Evolutionary conservation across 2,329 filamentous ascomycete genomes (phyloP), one percentile per base, ranked within the genome.

Genomic region (Fusarium acutatum): DNA sequence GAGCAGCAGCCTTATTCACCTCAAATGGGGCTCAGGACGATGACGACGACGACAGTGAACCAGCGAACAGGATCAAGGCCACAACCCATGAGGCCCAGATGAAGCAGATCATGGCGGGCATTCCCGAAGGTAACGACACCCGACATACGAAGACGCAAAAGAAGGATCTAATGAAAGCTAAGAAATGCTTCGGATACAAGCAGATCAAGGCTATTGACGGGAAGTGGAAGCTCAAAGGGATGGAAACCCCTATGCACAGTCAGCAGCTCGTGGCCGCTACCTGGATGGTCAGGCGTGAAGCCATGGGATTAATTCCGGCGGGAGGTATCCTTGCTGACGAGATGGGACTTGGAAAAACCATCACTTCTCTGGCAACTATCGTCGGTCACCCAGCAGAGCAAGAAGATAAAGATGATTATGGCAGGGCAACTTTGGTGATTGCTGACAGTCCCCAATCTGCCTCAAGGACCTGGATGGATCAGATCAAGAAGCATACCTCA

Each of bases 281-380:
- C 0, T 91, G 88, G 81, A 91, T 91, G 89, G 74, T 87, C 1
- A 74, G 79, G 7, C 82, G 86, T 7, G 90, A 92, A 75, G 80
- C 83, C 8, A 69, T 3, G 15, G 28, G 0, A 41, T 79, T 0
- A 62, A 6, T 77, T 37, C 88, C 84, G 91, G 90, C 75, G 0
- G 90, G 90, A 6, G 90, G 90, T 0, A 82, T 92, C 4, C 73
- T 92, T 0, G 88, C 87, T 0, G 90, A 92, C 74, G 86, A 86
- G 32, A 91, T 92, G 89, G 91, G 91, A 0, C 78, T 92, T 1
- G 91, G 91, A 0, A 93, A 93, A 79, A 92, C 90, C 22, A 90
- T 97, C 17, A 93, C 73, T 90, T 90, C 32, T 85, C 6, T 97
- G n/a, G 89, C 94, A 2, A 86, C 96, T 37, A 92, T 96, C 63